A percentile compares a stretch with the other conserved stretches of the same genome.
Conservation (phyloP, 495 filamentous ascomycete species). For the Neurospora sp. region DNA sequence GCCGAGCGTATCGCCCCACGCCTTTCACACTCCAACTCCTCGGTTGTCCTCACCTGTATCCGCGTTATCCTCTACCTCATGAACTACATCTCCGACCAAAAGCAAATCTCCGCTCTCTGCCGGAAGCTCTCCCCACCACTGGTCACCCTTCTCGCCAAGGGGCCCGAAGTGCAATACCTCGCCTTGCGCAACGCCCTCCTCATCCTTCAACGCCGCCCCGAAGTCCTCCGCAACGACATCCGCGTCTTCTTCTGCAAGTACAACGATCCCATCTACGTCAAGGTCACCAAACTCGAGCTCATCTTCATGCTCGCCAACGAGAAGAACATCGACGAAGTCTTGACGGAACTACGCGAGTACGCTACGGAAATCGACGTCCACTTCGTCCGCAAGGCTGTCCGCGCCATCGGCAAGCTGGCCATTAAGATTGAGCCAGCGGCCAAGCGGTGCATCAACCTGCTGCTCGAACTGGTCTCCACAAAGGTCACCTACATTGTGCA, state of each 20-base stretch:
- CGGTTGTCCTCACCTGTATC: conserved; percentile 91
- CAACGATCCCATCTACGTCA: conserved; percentile 96
- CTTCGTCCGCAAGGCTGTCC: conserved; percentile 87
- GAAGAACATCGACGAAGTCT: conserved; percentile 87
- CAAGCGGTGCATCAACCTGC: conserved; percentile 88
- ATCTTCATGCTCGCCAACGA: conserved; percentile 99
- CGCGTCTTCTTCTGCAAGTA: conserved; percentile 99
- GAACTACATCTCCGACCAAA: conserved; percentile 96
- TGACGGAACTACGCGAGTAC: conserved; percentile 93
- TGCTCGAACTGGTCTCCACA: conserved; percentile 87
- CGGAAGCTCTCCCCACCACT: conserved; percentile 91
- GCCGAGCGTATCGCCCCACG: conserved; percentile 91
- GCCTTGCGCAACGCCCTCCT: conserved; percentile 93
- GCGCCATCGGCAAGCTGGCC: conserved; percentile 91
- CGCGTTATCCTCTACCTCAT: conserved; percentile 94
- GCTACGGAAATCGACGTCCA: conserved; percentile 99
- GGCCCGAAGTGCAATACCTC: conserved; percentile 96
- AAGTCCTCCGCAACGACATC: conserved; percentile 93
- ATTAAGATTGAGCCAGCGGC: conserved; percentile 95
- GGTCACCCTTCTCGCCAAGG: conserved; percentile 94
- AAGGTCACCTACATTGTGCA: conserved; percentile 99
- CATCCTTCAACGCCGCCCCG: conserved; percentile 86
- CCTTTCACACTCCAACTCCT: conserved; percentile 90
- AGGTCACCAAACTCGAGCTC: conserved; percentile 94
- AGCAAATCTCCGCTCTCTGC: conserved; percentile 79